Conservation (phyloP, 495 filamentous ascomycete species). For the Penicillium cataractarum region DNA sequence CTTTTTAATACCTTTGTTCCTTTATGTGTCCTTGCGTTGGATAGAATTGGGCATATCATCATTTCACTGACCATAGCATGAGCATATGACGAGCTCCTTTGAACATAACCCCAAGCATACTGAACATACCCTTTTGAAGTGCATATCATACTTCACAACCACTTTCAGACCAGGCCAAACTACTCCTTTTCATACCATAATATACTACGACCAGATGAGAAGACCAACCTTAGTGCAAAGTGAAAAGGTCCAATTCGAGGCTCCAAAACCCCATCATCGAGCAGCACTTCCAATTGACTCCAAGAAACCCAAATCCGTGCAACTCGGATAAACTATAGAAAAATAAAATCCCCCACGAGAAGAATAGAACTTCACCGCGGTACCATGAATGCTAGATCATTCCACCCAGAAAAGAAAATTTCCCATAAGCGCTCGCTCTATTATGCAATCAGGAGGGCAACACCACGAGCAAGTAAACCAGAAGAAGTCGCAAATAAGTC, state of each 20-base stretch:
- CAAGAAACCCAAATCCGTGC: slow-evolving; percentile 10
- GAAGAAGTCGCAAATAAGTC: not conserved
- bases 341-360: not conserved
- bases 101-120: not conserved
- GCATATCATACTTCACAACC: not conserved
- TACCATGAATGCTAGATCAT: slow-evolving; percentile 17
- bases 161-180: not conserved
- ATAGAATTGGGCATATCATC: slow-evolving; percentile 8
- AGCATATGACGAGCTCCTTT: not conserved
- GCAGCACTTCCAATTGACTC: slow-evolving; percentile 1
- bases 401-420: slow-evolving; percentile 7
- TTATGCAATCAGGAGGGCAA: slow-evolving; percentile 28
- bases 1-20: not conserved
- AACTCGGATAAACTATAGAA: not conserved
- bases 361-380: not conserved
- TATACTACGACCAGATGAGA: not conserved
- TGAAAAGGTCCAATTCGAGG: not conserved
- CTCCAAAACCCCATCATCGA: not conserved
- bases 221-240: not conserved
- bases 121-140: not conserved
- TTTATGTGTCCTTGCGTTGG: not conserved
- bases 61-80: not conserved
- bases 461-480: slow-evolving; percentile 13
- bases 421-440: slow-evolving; percentile 26
- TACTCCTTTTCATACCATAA: not conserved